Evolutionary conservation across 1,284 basidiomycete genomes (phyloP).

Genomic region (Sphagnurus paluster): DNA sequence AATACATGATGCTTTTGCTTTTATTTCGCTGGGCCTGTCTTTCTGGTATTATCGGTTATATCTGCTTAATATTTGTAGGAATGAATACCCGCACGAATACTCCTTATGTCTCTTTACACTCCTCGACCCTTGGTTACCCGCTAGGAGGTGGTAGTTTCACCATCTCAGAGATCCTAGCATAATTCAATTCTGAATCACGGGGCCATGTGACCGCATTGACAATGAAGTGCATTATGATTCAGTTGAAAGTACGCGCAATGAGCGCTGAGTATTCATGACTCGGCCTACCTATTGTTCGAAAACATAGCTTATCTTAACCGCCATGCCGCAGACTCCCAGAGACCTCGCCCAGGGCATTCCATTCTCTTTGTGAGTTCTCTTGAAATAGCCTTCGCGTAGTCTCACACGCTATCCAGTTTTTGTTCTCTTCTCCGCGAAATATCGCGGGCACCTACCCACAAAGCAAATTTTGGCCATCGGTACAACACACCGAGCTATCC

Average conservation of each 20-base stretch:
- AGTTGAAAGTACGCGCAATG: too few species aligned
- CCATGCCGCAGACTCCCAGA: conserved; percentile 15
- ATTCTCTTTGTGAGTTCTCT: conserved; percentile 25
- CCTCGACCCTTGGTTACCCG: too few species aligned
- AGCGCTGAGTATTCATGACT: background rate
- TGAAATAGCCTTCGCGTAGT: background rate
- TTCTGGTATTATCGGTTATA: conserved; percentile 18
- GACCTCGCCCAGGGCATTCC: conserved; percentile 17
- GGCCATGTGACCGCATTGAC: background rate
- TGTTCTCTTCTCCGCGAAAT: conserved; percentile 45
- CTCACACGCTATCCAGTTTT: conserved; percentile 35
- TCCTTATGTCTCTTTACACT: conserved; percentile 2
- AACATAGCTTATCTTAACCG: background rate
- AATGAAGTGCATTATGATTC: too few species aligned
- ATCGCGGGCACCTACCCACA: conserved; percentile 32
- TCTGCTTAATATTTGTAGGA: conserved; percentile 21
- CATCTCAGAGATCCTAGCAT: background rate
- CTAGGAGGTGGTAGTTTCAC: too few species aligned
- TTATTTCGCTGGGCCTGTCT: conserved; percentile 12
- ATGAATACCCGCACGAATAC: conserved; percentile 19
- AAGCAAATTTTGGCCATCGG: conserved; percentile 18
- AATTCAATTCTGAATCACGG: background rate
- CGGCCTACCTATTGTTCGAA: too few species aligned
- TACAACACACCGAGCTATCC: conserved; percentile 27
- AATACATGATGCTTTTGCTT: background rate